A percentile compares a stretch with the other conserved stretches of the same genome.
phyloP scores from a whole-genome alignment of 1,284 basidiomycete species.

The Sanguinoderma infundibulare region DNA sequence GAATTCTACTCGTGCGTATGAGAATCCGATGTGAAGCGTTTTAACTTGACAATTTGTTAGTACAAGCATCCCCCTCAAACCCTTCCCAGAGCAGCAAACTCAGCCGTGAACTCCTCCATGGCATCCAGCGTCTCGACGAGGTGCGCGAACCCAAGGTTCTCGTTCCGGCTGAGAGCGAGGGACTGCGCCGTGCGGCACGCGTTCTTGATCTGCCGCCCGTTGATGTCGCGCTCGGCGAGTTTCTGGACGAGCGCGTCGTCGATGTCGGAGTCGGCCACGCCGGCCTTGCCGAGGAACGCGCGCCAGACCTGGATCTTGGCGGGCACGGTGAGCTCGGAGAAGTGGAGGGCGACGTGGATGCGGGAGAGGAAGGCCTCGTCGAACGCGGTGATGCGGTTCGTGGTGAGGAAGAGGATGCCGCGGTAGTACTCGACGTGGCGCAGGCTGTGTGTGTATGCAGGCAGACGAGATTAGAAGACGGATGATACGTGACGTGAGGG shows the following conservation, averaged over 20 bases:
- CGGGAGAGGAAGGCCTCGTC: slow-evolving; percentile 72
- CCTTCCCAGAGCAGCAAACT: slow-evolving; percentile 40
- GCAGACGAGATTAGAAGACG: slow-evolving; percentile 29
- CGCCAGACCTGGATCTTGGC: slow-evolving; percentile 60
- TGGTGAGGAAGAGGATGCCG: slow-evolving; percentile 70
- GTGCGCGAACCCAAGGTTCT: slow-evolving; percentile 49
- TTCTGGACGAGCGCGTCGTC: slow-evolving; percentile 44
- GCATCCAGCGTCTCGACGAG: slow-evolving; percentile 61
- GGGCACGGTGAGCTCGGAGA: slow-evolving; percentile 51
- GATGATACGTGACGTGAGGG: neutral
- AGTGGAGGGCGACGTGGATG: slow-evolving; percentile 66
- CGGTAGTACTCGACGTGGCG: slow-evolving; percentile 68
- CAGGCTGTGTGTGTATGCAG: slow-evolving; percentile 37
- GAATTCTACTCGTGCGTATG: no score
- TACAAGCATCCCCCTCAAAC: neutral
- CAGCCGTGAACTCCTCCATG: slow-evolving; percentile 59
- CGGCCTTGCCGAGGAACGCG: slow-evolving; percentile 52
- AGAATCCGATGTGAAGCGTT: no score
- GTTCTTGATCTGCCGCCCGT: slow-evolving; percentile 71
- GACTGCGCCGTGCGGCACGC: slow-evolving; percentile 60
- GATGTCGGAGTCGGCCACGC: slow-evolving; percentile 30
- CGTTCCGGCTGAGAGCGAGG: slow-evolving; percentile 51
- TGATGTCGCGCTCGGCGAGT: slow-evolving; percentile 53
- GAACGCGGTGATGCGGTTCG: slow-evolving; percentile 65
- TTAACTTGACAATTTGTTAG: no score